phyloP scores from a whole-genome alignment of 768 basidiomycete genomes.

The Stropharia rugosoannulata region DNA sequence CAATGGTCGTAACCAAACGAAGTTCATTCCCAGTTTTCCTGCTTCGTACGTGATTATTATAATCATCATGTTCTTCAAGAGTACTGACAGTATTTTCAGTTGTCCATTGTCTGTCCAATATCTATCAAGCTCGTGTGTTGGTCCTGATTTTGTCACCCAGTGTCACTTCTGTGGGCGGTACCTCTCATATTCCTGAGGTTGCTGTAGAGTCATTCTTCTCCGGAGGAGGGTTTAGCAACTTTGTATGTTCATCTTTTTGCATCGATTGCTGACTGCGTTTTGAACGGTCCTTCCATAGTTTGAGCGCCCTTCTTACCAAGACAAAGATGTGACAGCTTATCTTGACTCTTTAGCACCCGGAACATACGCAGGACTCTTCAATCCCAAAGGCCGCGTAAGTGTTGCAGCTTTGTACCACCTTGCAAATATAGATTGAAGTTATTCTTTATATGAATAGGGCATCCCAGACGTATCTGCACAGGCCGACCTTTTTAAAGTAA shows the following conservation, averaged over 20 bases:
- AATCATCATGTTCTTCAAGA: constrained; percentile 21
- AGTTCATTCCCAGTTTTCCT: constrained; percentile 61
- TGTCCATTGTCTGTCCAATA: constrained; percentile 46
- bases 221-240: constrained; percentile 42
- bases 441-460: constrained; percentile 31
- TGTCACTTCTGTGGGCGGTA: constrained; percentile 71
- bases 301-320: constrained; percentile 54
- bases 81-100: constrained; percentile 14
- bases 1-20: constrained; percentile 48
- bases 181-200: constrained; percentile 49
- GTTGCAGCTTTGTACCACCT: too few species aligned
- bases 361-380: constrained; percentile 60
- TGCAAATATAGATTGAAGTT: too few species aligned
- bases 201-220: constrained; percentile 55
- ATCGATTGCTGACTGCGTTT: not conserved
- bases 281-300: constrained; percentile 36
- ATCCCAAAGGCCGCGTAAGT: constrained; percentile 22
- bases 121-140: not conserved
- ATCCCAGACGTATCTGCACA: constrained; percentile 68
- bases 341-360: constrained; percentile 43
- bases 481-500: constrained; percentile 43
- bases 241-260: constrained; percentile 33
- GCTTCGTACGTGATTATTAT: constrained; percentile 34
- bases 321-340: constrained; percentile 41
- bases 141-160: constrained; percentile 16